Evolutionary conservation across 75 land plant genomes (phyloP).

Genomic region (Chamaecyparis obtusa): DNA sequence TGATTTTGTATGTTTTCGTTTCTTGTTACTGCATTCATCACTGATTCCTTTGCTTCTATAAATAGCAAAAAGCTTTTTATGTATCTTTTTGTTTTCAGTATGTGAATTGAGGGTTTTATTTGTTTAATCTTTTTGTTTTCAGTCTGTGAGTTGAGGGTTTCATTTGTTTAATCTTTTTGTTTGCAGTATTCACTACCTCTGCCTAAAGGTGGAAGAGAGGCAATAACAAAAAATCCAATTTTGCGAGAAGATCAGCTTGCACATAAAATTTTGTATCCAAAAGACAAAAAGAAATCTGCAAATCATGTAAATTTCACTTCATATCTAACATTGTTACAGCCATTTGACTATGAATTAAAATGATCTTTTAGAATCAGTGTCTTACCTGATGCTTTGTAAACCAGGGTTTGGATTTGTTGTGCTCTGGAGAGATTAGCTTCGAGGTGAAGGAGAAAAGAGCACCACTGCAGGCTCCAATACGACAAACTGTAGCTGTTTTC

Average conservation of each 20-base stretch:
- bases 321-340: neutral
- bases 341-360: neutral
- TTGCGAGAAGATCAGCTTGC: conserved; percentile 93
- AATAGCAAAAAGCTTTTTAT: neutral
- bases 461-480: conserved; percentile 59
- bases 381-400: conserved; percentile 9
- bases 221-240: conserved; percentile 69
- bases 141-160: neutral
- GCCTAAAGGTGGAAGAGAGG: conserved; percentile 95
- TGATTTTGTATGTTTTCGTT: neutral
- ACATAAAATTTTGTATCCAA: conserved; percentile 71
- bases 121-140: neutral
- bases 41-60: neutral
- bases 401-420: conserved; percentile 53
- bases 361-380: neutral
- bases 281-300: conserved; percentile 51
- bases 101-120: neutral
- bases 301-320: conserved; percentile 28
- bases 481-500: conserved; percentile 65
- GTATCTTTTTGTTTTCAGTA: conserved; percentile 6
- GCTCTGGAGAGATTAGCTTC: conserved; percentile 43
- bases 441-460: conserved; percentile 36
- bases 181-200: conserved; percentile 88
- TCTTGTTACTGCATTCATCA: neutral
- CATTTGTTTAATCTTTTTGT: neutral